Evolutionary conservation across 805 yeast genomes (phyloP).

Genomic region (Yarrowia keelungensis): DNA sequence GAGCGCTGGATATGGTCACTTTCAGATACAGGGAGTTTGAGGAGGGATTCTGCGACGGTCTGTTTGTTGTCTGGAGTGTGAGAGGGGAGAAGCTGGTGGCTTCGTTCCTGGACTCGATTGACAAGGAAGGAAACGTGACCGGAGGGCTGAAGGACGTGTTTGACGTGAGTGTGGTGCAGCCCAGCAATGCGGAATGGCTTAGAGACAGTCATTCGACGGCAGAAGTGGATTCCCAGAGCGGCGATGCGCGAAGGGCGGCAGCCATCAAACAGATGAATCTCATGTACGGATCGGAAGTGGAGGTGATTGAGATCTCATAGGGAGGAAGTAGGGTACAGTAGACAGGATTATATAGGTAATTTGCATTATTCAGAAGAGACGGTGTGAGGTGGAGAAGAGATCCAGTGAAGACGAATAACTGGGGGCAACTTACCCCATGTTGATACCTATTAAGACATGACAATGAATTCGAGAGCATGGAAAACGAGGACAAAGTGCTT

Average conservation of each 20-base stretch:
- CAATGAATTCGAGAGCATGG: too few species aligned
- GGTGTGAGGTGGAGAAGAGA: too few species aligned
- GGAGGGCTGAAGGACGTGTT: not conserved
- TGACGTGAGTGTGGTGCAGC: not conserved
- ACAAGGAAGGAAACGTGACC: constrained; percentile 2
- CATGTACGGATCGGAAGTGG: not conserved
- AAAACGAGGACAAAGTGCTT: too few species aligned
- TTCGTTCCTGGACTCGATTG: not conserved
- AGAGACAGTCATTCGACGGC: not conserved
- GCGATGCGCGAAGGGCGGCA: not conserved
- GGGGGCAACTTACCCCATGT: too few species aligned
- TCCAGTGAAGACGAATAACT: too few species aligned
- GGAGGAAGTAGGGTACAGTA: not conserved
- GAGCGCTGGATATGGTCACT: constrained; percentile 25
- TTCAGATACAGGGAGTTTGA: constrained; percentile 1
- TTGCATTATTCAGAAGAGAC: constrained; percentile 3
- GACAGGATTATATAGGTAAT: not conserved
- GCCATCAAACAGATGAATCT: constrained; percentile 18
- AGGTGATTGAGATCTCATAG: constrained; percentile 21
- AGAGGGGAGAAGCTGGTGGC: constrained; percentile 3
- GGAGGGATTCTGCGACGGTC: constrained; percentile 10
- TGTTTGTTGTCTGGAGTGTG: constrained; percentile 23
- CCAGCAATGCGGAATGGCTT: constrained; percentile 19
- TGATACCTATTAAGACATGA: too few species aligned
- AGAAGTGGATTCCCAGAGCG: not conserved